Evolutionary conservation across 2,329 filamentous ascomycete species (phyloP).

Genomic region (Trichoderma sp.): DNA sequence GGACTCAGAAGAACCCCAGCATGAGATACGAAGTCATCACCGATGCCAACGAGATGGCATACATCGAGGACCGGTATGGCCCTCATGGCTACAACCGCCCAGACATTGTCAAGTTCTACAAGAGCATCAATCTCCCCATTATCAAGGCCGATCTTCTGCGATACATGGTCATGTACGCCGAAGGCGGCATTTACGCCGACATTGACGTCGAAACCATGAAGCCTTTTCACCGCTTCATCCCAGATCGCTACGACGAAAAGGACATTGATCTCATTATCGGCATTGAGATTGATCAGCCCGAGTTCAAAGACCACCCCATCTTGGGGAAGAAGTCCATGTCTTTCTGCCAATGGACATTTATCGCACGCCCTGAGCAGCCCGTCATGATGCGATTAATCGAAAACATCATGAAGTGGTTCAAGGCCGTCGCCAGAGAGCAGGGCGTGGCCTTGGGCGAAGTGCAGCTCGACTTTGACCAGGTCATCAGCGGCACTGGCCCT

Average conservation of each 20-base stretch:
- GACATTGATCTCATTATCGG: constrained; percentile 72
- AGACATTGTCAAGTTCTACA: constrained; percentile 65
- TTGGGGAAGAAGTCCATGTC: constrained; percentile 68
- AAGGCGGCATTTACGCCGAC: constrained; percentile 73
- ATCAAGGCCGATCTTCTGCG: constrained; percentile 68
- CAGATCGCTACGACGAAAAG: constrained; percentile 59
- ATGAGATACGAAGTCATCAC: constrained; percentile 71
- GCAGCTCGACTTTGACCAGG: constrained; percentile 69
- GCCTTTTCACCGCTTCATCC: constrained; percentile 41
- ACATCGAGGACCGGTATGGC: constrained; percentile 69
- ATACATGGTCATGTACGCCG: constrained; percentile 71
- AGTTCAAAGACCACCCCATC: constrained; percentile 63
- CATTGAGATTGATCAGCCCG: constrained; percentile 70
- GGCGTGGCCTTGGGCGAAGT: constrained; percentile 60
- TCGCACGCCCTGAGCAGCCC: constrained; percentile 65
- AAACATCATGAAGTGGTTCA: constrained; percentile 68
- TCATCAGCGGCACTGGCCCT: constrained; percentile 72
- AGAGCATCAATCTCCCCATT: constrained; percentile 62
- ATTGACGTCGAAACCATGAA: constrained; percentile 42
- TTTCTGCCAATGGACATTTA: constrained; percentile 77
- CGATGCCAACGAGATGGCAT: constrained; percentile 66
- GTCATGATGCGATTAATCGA: constrained; percentile 70
- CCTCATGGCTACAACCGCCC: constrained; percentile 64
- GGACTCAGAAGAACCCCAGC: constrained; percentile 65
- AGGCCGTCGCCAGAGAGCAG: constrained; percentile 60